Percentiles rank a stretch among this genome's conserved stretches.
These are phyloP conservation scores for Alectoria sarmentosa DNA, from an alignment of 495 filamentous ascomycete species.

Conservation along the genomic window DNA sequence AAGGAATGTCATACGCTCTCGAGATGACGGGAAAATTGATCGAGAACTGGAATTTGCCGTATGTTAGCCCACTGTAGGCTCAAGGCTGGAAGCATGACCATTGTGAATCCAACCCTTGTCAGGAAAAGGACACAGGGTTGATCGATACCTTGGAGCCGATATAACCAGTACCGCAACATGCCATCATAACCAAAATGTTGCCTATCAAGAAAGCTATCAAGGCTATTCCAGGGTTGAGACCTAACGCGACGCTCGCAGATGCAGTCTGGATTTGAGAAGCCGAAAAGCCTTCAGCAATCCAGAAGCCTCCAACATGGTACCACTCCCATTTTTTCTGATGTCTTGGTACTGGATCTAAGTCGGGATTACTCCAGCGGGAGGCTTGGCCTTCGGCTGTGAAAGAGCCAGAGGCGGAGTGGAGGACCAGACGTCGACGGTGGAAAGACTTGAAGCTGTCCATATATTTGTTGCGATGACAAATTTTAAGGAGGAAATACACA, in stretches of 20 bases:
- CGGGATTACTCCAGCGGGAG: constrained; percentile 21
- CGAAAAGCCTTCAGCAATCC: constrained; percentile 30
- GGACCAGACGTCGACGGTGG: not conserved
- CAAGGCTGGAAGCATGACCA: not conserved
- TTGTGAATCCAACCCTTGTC: too few species aligned
- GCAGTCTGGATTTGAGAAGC: constrained; percentile 16
- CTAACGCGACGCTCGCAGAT: constrained; percentile 16
- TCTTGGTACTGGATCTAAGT: constrained; percentile 25
- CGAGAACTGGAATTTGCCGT: not conserved
- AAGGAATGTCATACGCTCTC: constrained; percentile 12
- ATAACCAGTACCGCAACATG: constrained; percentile 34
- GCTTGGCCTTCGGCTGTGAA: constrained; percentile 2
- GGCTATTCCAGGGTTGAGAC: constrained; percentile 16
- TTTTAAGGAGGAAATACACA: not conserved
- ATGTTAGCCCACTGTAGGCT: not conserved
- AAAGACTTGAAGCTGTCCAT: not conserved
- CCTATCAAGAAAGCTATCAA: constrained; percentile 13
- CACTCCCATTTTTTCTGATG: constrained; percentile 27
- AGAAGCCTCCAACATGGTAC: constrained; percentile 29
- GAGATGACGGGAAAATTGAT: constrained; percentile 15
- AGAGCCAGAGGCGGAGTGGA: not conserved
- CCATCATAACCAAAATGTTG: constrained; percentile 11
- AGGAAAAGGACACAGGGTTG: not conserved
- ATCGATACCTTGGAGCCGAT: constrained; percentile 29
- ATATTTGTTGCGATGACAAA: not conserved